A percentile compares a stretch with the other conserved stretches of the same genome.
Conservation (phyloP, 2,329 filamentous ascomycete species). For the Eutypa lata region DNA sequence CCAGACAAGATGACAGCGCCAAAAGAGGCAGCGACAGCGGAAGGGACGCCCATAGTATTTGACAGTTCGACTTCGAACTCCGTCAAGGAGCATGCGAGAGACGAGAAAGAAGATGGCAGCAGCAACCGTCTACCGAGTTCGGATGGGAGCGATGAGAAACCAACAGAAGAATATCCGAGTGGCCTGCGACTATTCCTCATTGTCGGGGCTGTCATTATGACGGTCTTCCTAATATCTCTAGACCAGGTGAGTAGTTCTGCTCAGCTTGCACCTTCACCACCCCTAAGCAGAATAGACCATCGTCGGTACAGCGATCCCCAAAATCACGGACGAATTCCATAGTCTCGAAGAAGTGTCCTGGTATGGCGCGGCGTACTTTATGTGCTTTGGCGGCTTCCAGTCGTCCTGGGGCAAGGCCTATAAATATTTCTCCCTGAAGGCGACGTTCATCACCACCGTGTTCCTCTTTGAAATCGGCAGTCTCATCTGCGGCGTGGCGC, state of each 20-base stretch:
- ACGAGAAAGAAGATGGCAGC: too few relatives aligned
- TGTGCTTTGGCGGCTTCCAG: constrained; percentile 29
- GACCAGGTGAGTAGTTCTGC: neutral
- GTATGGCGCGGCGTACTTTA: constrained; percentile 31
- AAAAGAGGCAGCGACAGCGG: too few relatives aligned
- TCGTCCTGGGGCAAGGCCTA: constrained; percentile 34
- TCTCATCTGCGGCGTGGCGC: constrained; percentile 31
- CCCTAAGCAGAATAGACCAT: too few relatives aligned
- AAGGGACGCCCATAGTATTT: too few relatives aligned
- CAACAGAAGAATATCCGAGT: neutral
- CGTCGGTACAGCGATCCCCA: constrained; percentile 17
- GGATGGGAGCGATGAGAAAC: too few relatives aligned
- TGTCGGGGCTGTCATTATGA: neutral
- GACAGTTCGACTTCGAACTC: too few relatives aligned
- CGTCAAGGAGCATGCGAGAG: too few relatives aligned
- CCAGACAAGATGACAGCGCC: too few relatives aligned
- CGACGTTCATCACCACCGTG: constrained; percentile 23
- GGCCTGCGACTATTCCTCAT: neutral
- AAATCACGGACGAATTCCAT: constrained; percentile 23
- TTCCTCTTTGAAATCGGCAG: constrained; percentile 32
- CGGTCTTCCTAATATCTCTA: neutral
- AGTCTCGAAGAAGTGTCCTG: constrained; percentile 28
- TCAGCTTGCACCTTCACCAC: too few relatives aligned
- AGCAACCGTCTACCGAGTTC: too few relatives aligned
- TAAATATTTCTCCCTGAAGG: constrained; percentile 31